Conservation (phyloP, 2,329 filamentous ascomycete species). For the Penicillium sp. region DNA sequence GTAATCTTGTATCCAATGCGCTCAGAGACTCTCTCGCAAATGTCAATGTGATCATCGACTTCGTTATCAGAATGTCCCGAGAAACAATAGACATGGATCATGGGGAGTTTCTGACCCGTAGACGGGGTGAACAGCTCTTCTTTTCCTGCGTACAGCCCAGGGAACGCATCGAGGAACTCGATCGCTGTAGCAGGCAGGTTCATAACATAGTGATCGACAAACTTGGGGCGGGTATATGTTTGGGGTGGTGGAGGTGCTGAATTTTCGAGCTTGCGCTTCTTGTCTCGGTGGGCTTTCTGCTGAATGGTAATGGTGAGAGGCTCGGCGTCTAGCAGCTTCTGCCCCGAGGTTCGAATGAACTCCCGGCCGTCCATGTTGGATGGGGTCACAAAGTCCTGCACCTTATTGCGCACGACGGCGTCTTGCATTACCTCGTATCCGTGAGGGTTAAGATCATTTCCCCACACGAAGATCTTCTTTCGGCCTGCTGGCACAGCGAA, state of each 20-base stretch:
- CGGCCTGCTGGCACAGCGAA: conserved; percentile 92
- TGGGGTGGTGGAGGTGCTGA: conserved; percentile 25
- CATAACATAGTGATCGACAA: conserved; percentile 95
- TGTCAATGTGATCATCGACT: conserved; percentile 57
- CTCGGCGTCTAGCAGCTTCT: conserved; percentile 48
- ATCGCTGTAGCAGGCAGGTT: conserved; percentile 91
- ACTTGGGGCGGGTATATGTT: conserved; percentile 56
- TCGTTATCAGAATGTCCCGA: conserved; percentile 78
- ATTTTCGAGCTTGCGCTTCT: conserved; percentile 23
- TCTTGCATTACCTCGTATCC: conserved; percentile 72
- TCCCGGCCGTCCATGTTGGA: conserved; percentile 79
- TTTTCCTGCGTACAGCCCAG: conserved; percentile 75
- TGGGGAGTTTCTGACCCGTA: conserved; percentile 65
- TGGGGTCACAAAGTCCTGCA: conserved; percentile 69
- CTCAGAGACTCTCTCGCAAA: conserved; percentile 66
- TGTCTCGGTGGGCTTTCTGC: conserved; percentile 41
- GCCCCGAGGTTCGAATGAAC: conserved; percentile 74
- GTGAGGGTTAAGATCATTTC: conserved; percentile 95
- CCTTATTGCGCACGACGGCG: conserved; percentile 78
- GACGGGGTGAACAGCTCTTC: conserved; percentile 66
- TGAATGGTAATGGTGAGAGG: conserved; percentile 58
- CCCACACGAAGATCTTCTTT: conserved; percentile 89
- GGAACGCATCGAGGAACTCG: conserved; percentile 75
- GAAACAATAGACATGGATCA: conserved; percentile 96
- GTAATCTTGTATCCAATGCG: conserved; percentile 62